These are phyloP conservation scores for Ilyonectria robusta DNA, from an alignment of 2,329 filamentous ascomycete species.

Conservation along the genomic window DNA sequence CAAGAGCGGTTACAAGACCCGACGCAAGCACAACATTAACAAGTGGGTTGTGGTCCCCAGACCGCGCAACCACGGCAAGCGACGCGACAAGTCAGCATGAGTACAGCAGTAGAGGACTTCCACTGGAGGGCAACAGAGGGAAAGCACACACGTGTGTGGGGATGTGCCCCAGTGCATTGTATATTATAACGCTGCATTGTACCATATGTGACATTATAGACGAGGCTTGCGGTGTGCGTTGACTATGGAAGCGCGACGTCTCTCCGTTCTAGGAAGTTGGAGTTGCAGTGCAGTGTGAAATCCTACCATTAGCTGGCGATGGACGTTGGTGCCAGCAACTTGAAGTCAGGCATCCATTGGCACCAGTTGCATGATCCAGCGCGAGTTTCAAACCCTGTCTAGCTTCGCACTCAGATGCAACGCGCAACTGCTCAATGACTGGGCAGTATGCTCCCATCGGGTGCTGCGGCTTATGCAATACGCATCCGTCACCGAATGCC, in stretches of 20 bases:
- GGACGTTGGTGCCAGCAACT: neutral
- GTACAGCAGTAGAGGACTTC: constrained; percentile 39
- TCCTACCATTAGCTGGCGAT: too few species aligned
- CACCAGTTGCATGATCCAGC: neutral
- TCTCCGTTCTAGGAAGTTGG: constrained; percentile 17
- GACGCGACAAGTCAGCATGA: constrained; percentile 73
- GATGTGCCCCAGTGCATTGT: constrained; percentile 45
- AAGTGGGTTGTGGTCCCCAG: constrained; percentile 90
- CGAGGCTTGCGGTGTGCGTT: constrained; percentile 35
- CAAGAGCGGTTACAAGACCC: constrained; percentile 93
- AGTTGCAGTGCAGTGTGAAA: neutral
- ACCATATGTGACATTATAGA: constrained; percentile 54
- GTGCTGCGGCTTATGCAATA: constrained; percentile 8
- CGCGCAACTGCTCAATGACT: constrained; percentile 2
- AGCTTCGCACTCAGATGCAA: constrained; percentile 9
- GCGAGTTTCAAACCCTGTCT: constrained; percentile 23
- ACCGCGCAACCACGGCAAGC: constrained; percentile 91
- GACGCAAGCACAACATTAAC: constrained; percentile 90
- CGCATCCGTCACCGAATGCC: constrained; percentile 9
- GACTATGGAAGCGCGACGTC: constrained; percentile 32
- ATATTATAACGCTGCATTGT: constrained; percentile 51
- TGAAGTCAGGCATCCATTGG: neutral
- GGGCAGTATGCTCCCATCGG: constrained; percentile 7
- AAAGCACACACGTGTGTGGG: constrained; percentile 33
- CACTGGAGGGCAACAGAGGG: constrained; percentile 11